Evolutionary conservation across 345 rosid species (phyloP).

Genomic region (Linum usitatissimum): DNA sequence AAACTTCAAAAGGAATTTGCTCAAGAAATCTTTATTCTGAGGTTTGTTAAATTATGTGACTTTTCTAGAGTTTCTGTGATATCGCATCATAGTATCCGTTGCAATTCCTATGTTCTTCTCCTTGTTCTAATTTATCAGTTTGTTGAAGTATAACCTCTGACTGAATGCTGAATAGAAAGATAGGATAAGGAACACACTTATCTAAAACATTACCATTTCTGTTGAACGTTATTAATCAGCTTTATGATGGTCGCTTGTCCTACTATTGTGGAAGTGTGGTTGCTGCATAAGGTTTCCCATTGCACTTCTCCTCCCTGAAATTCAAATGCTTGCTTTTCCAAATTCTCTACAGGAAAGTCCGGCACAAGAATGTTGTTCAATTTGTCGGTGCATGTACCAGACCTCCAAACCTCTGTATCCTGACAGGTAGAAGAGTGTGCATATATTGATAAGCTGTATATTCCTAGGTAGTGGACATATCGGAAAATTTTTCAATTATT

Average conservation of each 20-base stretch:
- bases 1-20: conserved; percentile 35
- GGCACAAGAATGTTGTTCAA: conserved; percentile 49
- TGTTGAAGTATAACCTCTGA: background rate
- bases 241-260: background rate
- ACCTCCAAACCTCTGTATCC: conserved; percentile 45
- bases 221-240: background rate
- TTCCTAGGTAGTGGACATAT: background rate
- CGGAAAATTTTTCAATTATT: background rate
- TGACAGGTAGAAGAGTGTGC: conserved; percentile 31
- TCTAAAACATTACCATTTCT: background rate
- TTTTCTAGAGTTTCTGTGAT: background rate
- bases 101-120: background rate
- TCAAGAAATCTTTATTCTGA: conserved; percentile 47
- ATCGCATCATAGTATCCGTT: background rate
- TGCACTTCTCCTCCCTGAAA: background rate
- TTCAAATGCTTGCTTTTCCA: background rate
- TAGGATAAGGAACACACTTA: background rate
- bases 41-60: conserved; percentile 20
- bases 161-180: background rate
- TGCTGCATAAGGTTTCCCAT: background rate
- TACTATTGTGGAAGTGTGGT: background rate
- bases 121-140: background rate
- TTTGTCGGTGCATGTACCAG: conserved; percentile 55
- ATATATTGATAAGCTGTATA: background rate
- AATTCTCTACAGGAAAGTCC: conserved; percentile 37